Conservation (phyloP, 2,329 filamentous ascomycete genomes). For the Juglanconis sp. region DNA sequence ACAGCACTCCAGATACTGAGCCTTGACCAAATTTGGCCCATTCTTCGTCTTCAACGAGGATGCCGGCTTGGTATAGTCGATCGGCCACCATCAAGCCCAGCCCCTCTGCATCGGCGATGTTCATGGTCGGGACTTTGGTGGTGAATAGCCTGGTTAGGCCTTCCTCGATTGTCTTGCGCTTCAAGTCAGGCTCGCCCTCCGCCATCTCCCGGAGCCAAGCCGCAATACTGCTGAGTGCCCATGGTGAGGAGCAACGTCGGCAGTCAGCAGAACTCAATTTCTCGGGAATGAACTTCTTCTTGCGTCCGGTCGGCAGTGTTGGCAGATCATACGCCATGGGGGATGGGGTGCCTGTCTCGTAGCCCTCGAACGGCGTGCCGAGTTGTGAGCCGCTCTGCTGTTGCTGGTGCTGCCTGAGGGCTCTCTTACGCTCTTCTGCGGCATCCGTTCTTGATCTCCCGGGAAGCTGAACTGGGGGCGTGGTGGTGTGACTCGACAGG, state of each 20-base stretch:
- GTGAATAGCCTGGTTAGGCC: conserved; percentile 87
- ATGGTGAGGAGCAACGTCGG: conserved; percentile 81
- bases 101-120: conserved; percentile 91
- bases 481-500: conserved; percentile 75
- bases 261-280: conserved; percentile 82
- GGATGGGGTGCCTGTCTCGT: conserved; percentile 52
- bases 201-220: conserved; percentile 85
- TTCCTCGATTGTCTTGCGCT: conserved; percentile 79
- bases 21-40: conserved; percentile 91
- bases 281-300: conserved; percentile 79
- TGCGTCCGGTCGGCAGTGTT: conserved; percentile 72
- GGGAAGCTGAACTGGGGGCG: conserved; percentile 76
- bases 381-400: conserved; percentile 48
- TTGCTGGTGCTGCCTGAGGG: conserved; percentile 48
- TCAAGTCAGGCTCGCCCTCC: conserved; percentile 86
- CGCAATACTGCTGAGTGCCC: conserved; percentile 87
- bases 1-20: conserved; percentile 82
- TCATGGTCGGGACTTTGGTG: conserved; percentile 95
- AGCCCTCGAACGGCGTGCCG: conserved; percentile 51
- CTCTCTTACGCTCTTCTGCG: conserved; percentile 62
- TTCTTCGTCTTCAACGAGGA: conserved; percentile 85
- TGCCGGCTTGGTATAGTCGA: conserved; percentile 74
- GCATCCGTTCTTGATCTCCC: conserved; percentile 92
- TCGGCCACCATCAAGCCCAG: conserved; percentile 74
- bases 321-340: conserved; percentile 76